Conservation (phyloP, 306 rosid genomes). For the Coriaria nepalensis region DNA sequence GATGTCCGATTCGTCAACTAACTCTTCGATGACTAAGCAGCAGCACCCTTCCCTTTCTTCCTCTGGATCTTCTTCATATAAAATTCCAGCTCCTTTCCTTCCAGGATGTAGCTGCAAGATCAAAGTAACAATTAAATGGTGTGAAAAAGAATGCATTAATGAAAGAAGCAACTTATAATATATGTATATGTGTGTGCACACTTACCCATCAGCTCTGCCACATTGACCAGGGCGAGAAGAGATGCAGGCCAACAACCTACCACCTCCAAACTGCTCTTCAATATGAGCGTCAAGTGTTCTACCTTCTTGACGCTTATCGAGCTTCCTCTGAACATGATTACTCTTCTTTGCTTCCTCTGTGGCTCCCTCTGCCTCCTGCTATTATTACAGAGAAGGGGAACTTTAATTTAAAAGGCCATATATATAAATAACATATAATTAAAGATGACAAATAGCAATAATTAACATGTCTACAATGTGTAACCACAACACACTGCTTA, state of each 20-base stretch:
- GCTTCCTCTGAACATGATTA: conserved; percentile 24
- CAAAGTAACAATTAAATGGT: too few species aligned
- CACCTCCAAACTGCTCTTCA: conserved; percentile 32
- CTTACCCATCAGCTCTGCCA: conserved; percentile 36
- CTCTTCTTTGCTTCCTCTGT: conserved; percentile 29
- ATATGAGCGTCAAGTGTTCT: conserved; percentile 22
- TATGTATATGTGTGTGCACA: background rate
- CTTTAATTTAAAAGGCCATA: background rate
- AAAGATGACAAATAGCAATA: background rate
- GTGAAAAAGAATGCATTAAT: too few species aligned
- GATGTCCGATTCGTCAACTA: too few species aligned
- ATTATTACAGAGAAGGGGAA: background rate
- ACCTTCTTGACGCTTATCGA: conserved; percentile 29
- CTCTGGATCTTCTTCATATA: too few species aligned
- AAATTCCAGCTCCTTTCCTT: too few species aligned
- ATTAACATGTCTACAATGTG: too few species aligned
- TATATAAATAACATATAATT: background rate
- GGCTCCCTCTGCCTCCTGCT: conserved; percentile 26
- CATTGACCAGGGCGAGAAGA: conserved; percentile 39
- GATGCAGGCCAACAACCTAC: conserved; percentile 29
- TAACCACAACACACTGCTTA: too few species aligned
- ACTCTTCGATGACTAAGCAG: too few species aligned
- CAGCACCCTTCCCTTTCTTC: too few species aligned
- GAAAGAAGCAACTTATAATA: too few species aligned
- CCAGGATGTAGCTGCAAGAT: too few species aligned